Percentiles rank a stretch among this genome's conserved stretches.
Evolutionary conservation across 768 basidiomycete species (phyloP).

Genomic region (Ramaria rubella): DNA sequence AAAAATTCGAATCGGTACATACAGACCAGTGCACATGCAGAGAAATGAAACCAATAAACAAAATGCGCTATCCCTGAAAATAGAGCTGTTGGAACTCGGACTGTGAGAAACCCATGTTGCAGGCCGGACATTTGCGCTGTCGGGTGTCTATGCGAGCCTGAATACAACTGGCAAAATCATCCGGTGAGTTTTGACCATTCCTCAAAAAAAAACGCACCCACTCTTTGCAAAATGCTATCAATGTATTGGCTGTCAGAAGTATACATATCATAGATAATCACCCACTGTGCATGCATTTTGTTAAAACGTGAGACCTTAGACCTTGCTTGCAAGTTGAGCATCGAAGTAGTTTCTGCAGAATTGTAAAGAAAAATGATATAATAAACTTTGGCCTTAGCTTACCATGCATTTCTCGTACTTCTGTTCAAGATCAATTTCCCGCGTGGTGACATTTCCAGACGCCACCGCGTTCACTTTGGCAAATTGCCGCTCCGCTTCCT

Average conservation of each 20-base stretch:
- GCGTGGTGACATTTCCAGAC: constrained; percentile 20
- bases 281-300: constrained; percentile 90
- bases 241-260: background rate
- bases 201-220: constrained; percentile 7
- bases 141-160: constrained; percentile 84
- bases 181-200: constrained; percentile 9
- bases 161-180: constrained; percentile 44
- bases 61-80: constrained; percentile 37
- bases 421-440: constrained; percentile 34
- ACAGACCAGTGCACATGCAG: background rate
- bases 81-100: constrained; percentile 71
- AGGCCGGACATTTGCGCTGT: constrained; percentile 92
- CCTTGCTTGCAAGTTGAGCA: constrained; percentile 82
- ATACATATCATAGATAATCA: constrained; percentile 17
- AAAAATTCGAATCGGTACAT: background rate
- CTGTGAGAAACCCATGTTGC: constrained; percentile 72
- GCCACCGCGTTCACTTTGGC: constrained; percentile 39
- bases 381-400: constrained; percentile 15
- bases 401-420: constrained; percentile 60
- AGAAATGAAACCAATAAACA: background rate
- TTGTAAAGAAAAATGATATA: background rate
- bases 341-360: constrained; percentile 63
- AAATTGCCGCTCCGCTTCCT: constrained; percentile 45
- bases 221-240: constrained; percentile 71
- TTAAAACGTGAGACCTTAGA: constrained; percentile 74